Evolutionary conservation across 805 yeast species (phyloP), one percentile per base, ranked within the genome.

Genomic region (Barnettozyma botsteinii): DNA sequence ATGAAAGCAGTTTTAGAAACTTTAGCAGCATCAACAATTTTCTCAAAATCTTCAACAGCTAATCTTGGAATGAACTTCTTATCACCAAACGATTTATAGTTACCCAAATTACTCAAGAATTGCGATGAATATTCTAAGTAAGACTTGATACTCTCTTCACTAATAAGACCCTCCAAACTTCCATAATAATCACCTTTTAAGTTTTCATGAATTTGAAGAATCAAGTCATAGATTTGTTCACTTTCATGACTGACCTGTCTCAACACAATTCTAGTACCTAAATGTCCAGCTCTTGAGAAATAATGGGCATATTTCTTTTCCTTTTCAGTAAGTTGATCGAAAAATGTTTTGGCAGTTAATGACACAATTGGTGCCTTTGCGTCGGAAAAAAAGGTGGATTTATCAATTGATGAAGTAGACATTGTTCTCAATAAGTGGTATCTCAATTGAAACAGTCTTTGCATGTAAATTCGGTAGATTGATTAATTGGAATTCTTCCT

Each of bases 21-120:
- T 31, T 65, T 66, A 17, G 73, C 57, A 2, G 67, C 46, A 25
- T 59, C 59, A n/a, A 73, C 68, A 23, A 84, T 63, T 19, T 62
- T 48, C 41, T 65, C 72, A 49, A 86, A 79, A 7, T 69, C 69
- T 0, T 60, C 72, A 24, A 50, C 54, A 0, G 70, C 41, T 29
- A 85, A 53, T 37, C 76, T 65, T 30, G 96, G 96, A 47, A 87
- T 70, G 55, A 87, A 87, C 61, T 87, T 87, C 51, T 77, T 76
- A 63, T 87, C 96, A 49, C 96, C 96, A 59, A 87, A 87, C 1
- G 93, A 81, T 63, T 82, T 87, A 64, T 75, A 84, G 55, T 84
- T 84, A 49, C 93, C 93, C 59, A 80, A 67, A 60, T 84, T 84
- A 28, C 80, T 67, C 46, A 84, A 65, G 54, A 84, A 79, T 65